Conservation (phyloP, 1,284 basidiomycete genomes). For the Meira miltonrushii region DNA sequence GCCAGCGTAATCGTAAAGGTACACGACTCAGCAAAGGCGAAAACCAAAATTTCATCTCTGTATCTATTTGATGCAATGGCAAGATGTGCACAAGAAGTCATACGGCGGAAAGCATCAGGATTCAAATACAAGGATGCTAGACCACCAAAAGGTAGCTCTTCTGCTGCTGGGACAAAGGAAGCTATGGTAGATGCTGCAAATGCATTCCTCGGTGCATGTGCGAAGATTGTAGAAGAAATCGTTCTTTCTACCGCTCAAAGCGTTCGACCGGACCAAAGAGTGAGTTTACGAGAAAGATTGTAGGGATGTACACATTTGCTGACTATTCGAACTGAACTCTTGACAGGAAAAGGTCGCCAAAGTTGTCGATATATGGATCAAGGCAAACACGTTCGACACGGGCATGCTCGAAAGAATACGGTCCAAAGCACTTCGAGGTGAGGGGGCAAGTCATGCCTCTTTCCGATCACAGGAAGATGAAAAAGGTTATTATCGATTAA, state of each 20-base stretch:
- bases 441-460: background rate
- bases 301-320: background rate
- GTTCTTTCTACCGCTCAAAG: slow-evolving; percentile 18
- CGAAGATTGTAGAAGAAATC: slow-evolving; percentile 20
- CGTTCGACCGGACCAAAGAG: slow-evolving; percentile 23
- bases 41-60: slow-evolving; percentile 27
- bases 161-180: slow-evolving; percentile 9
- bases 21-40: slow-evolving; percentile 16
- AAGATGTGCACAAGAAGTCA: slow-evolving; percentile 27
- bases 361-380: slow-evolving; percentile 38
- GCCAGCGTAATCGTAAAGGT: slow-evolving; percentile 17
- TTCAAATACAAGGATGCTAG: slow-evolving; percentile 8
- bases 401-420: slow-evolving; percentile 20
- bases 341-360: slow-evolving; percentile 33
- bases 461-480: background rate
- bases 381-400: slow-evolving; percentile 26
- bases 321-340: background rate
- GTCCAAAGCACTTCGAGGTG: slow-evolving; percentile 1
- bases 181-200: slow-evolving; percentile 20
- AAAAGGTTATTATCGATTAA: background rate
- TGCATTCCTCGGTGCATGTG: slow-evolving; percentile 16
- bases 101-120: slow-evolving; percentile 21
- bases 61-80: slow-evolving; percentile 38
- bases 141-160: slow-evolving; percentile 6
- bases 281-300: slow-evolving; percentile 7